These are phyloP conservation scores for Isabelozyma heimii DNA, from an alignment of 805 yeast species.

Conservation along the genomic window DNA sequence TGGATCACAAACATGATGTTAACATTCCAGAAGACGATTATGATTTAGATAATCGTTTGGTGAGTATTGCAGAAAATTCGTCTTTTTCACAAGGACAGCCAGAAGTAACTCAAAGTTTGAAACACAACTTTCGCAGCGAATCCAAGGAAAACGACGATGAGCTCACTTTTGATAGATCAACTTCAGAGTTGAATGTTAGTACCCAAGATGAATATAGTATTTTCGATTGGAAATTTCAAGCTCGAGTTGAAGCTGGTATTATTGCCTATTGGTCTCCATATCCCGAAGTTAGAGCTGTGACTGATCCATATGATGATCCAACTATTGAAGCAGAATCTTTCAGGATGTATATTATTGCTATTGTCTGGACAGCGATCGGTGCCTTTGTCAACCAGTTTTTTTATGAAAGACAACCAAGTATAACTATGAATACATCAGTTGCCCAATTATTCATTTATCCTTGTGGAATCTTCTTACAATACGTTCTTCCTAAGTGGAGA, in stretches of 20 bases:
- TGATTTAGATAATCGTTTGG: constrained; percentile 16
- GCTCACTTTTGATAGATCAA: background rate
- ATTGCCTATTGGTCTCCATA: constrained; percentile 33
- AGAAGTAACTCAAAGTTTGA: background rate
- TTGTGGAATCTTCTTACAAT: constrained; percentile 33
- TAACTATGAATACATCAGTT: constrained; percentile 38
- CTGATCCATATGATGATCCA: constrained; percentile 35
- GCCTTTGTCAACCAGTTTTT: constrained; percentile 56
- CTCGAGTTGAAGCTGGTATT: constrained; percentile 41
- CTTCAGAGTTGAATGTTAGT: background rate
- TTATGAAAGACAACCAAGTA: constrained; percentile 49
- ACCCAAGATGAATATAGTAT: constrained; percentile 3
- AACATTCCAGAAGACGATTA: constrained; percentile 29
- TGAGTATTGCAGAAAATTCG: background rate
- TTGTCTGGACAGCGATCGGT: constrained; percentile 51
- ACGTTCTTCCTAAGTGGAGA: constrained; percentile 35
- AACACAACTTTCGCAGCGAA: too few species aligned
- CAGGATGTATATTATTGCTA: constrained; percentile 50
- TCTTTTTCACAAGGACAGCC: background rate
- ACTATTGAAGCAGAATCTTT: constrained; percentile 33
- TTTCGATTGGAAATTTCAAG: constrained; percentile 21
- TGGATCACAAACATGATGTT: constrained; percentile 28
- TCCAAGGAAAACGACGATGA: background rate
- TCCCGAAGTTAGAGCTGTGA: constrained; percentile 29
- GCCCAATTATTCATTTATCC: constrained; percentile 46